Base-by-base conservation (phyloP, 2,329 filamentous ascomycete genomes). In the Pestalotiopsis sp. region DNA sequence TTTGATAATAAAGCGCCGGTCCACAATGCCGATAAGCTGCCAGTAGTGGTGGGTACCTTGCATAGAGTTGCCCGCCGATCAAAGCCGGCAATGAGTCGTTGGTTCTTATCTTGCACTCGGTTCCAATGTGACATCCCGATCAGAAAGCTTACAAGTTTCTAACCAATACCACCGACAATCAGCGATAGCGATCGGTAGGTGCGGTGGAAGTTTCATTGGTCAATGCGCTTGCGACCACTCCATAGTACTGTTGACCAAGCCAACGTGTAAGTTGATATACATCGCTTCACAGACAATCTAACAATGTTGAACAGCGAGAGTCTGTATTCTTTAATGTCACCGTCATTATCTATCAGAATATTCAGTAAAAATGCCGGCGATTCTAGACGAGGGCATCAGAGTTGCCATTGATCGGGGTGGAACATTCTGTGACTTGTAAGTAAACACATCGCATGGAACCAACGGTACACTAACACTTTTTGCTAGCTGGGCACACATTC, bases 361-460 rank as follows among this genome's bases (percentile, higher is more conserved):
- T 27, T 14, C 17, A n/a, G 13, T 7, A 17, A 36, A 14, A 2
- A 59, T 59, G 57, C 57, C 57, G 3, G 27, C 57, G 36, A n/a
- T 59, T 17, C 23, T 59, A 6, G 57, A 59, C 57, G 57, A 59
- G 17, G 57, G 57, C 23, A 36, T 59, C 57, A 36, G 57, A 39
- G 61, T 80, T 66, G 71, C 78, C n/a, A 80, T 80, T 39, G 78
- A 91, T 81, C 87, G 91, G 67, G 91, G 91, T 65, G 91, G 91
- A 68, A 93, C 91, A n/a, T 93, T 93, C 78, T 93, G 90, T 68
- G 91, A 93, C 77, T 91, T 91, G 69, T 59, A 59, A 23, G 57
- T 52, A 52, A 23, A 52, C 17, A 9, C 17, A 88, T 90, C 4
- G 90, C 90, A 67, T 86, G 85, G 2, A 88, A 89, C 20, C 85